Percentiles rank a stretch among this genome's conserved stretches.
phyloP scores from a whole-genome alignment of 2,329 filamentous ascomycete species.

The Venturia carpophila region DNA sequence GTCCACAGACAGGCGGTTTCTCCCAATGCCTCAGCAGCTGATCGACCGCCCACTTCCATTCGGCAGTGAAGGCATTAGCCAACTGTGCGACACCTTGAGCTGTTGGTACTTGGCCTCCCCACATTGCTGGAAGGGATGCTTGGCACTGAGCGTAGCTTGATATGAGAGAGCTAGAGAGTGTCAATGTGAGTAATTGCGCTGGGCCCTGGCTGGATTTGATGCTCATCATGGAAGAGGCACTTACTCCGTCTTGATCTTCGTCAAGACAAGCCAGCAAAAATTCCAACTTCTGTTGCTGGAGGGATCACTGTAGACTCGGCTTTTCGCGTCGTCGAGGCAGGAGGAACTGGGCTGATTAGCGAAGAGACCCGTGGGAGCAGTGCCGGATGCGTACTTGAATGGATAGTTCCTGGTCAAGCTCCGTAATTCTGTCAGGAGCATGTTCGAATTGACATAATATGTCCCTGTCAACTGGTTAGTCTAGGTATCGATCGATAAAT shows the following conservation, averaged over 20 bases:
- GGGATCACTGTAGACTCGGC: constrained; percentile 55
- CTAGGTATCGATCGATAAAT: too few relatives aligned
- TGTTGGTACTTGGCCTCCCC: constrained; percentile 53
- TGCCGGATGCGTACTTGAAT: constrained; percentile 36
- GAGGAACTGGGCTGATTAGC: constrained; percentile 40
- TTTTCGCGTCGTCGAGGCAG: constrained; percentile 57
- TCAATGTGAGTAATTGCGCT: constrained; percentile 19
- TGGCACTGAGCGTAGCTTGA: constrained; percentile 53
- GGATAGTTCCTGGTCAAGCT: constrained; percentile 60
- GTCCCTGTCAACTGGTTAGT: constrained; percentile 32
- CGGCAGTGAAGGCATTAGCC: constrained; percentile 53
- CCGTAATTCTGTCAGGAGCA: constrained; percentile 61
- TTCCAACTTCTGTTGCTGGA: constrained; percentile 67
- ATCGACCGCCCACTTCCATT: constrained; percentile 59
- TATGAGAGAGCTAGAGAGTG: constrained; percentile 47
- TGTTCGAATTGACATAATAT: constrained; percentile 63
- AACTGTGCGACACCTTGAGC: constrained; percentile 51
- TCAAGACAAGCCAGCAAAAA: constrained; percentile 62
- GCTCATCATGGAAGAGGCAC: constrained; percentile 26
- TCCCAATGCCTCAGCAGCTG: constrained; percentile 65
- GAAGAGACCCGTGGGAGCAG: neutral
- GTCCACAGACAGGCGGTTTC: constrained; percentile 38
- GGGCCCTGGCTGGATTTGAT: neutral
- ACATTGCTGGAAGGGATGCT: constrained; percentile 59
- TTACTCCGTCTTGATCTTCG: constrained; percentile 59